Base-by-base conservation (phyloP, 495 filamentous ascomycete species). In the Podospora conica region DNA sequence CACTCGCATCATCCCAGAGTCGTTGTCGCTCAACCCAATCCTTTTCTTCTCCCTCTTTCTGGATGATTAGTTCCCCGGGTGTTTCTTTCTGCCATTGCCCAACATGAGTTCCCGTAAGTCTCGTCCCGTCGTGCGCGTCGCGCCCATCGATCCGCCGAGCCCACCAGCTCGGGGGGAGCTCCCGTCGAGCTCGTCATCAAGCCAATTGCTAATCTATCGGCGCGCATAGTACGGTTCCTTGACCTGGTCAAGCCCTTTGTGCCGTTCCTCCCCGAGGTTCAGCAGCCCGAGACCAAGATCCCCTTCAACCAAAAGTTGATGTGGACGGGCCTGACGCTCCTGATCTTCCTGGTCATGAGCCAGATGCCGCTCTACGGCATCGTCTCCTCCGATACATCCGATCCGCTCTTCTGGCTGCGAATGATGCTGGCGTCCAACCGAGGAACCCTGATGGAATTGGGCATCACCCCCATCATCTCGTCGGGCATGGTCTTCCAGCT, bases 401-500 rank as follows among this genome's bases (percentile, higher is more conserved):
- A 99, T 83, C 96, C 96, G 68, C 83, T 99, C 74, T 99, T 98
- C 88, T 99, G 96, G 96, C 86, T 99, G 72, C 89, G 96, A 76
- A 98, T 98, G 94, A 96, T 98, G 93, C 82, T 98, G 84, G 96
- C 96, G 74, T 96, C 91, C 90, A 99, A 99, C 78, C 86, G 96
- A 73, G 96, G 96, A 76, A 99, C 96, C 29, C 76, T 99, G 77
- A 99, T 99, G 96, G 96, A 99, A 74, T 78, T 99, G 83, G 96
- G 96, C 82, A 99, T 97, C 74, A 96, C 93, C 29, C 96, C 96
- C 63, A 98, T 99, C 79, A 97, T 99, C 81, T 97, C 95, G 66
- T 98, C 96, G 31, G 96, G 96, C 81, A 99, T 98, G 96, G 92
- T 99, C 72, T 99, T 99, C 86, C 95, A 98, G 86, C 92, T 98